A percentile compares a stretch with the other conserved stretches of the same genome.
phyloP scores from a whole-genome alignment of 2,329 filamentous ascomycete species.

The Alternaria rosae region DNA sequence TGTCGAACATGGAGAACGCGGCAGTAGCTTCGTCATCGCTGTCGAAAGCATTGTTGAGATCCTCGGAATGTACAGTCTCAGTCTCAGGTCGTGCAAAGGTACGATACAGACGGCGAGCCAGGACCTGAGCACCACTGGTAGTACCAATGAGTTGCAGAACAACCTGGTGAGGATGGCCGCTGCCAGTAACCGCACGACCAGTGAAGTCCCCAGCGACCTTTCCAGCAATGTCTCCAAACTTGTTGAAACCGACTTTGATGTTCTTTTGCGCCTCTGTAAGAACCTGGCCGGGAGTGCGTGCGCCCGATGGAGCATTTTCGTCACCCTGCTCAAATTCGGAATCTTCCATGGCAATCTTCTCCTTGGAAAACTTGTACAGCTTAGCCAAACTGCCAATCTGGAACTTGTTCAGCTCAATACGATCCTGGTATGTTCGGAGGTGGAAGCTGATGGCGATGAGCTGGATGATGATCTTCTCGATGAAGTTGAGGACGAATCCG shows the following conservation, averaged over 20 bases:
- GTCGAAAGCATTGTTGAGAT: conserved; percentile 79
- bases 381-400: conserved; percentile 76
- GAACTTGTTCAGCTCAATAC: conserved; percentile 92
- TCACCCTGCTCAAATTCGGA: conserved; percentile 73
- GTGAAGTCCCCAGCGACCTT: conserved; percentile 92
- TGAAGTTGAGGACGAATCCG: conserved; percentile 78
- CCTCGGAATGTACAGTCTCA: conserved; percentile 79
- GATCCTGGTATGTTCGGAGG: conserved; percentile 84
- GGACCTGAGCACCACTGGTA: conserved; percentile 77
- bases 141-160: conserved; percentile 78
- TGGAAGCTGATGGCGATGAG: conserved; percentile 95
- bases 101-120: conserved; percentile 87
- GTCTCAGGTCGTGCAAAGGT: conserved; percentile 79
- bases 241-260: conserved; percentile 77
- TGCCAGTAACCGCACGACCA: conserved; percentile 71
- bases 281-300: conserved; percentile 75
- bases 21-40: conserved; percentile 86
- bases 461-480: conserved; percentile 93
- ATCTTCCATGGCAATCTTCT: conserved; percentile 72
- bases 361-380: conserved; percentile 69
- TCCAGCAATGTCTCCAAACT: conserved; percentile 84
- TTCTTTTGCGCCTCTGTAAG: conserved; percentile 75
- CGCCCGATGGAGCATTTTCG: conserved; percentile 60
- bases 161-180: conserved; percentile 83
- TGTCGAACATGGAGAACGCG: conserved; percentile 92